Evolutionary conservation across 106 monocot genomes (phyloP), one percentile per base, ranked within the genome.

Genomic region (Iris macrosiphon): DNA sequence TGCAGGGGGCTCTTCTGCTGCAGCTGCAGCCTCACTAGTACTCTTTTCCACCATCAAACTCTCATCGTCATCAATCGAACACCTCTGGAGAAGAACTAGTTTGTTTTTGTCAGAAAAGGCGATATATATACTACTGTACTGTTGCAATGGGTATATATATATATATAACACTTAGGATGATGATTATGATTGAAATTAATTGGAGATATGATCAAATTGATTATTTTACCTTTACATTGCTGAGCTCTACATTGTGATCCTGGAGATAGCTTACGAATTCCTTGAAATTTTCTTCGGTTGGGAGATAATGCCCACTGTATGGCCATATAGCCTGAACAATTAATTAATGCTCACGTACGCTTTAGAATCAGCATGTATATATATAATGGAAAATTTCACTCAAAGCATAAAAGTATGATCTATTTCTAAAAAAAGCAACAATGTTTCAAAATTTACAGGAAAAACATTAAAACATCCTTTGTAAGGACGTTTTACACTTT

Each of bases 251-350:
- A 59, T 71, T 69, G 49, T 80, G 73, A 16, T 87, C 74, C 9
- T 42, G 12, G 7, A 93, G 77, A 26, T 79, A 93, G 16, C 40
- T 80, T 41, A 83, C 77, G 59, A 93, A 93, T 49, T 87, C 92
- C 60, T 76, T 70, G 68, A 93, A 93, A 68, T 93, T 86, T 37
- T 87, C 92, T 63, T 93, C 92, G 1, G 87, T 93, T 34, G 92
- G 92, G 11, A 71, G 87, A 55, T 93, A 93, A 72, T 93, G 92
- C 7, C 92, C 92, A 56, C 92, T 93, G 56, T 93, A 83, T 18
- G 92, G 83, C 92, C 92, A 87, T 25, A 78, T 57, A 45, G 72
- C 78, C 78, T 78, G 47, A 41, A 55, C 7, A 31, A n/a, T 29
- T 31, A 21, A 60, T 16, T 28, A 18, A 31, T 16, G 30, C n/a